These are phyloP conservation scores for Stenogyne calaminthoides DNA, from an alignment of 305 asterid genomes.

Conservation along the genomic window DNA sequence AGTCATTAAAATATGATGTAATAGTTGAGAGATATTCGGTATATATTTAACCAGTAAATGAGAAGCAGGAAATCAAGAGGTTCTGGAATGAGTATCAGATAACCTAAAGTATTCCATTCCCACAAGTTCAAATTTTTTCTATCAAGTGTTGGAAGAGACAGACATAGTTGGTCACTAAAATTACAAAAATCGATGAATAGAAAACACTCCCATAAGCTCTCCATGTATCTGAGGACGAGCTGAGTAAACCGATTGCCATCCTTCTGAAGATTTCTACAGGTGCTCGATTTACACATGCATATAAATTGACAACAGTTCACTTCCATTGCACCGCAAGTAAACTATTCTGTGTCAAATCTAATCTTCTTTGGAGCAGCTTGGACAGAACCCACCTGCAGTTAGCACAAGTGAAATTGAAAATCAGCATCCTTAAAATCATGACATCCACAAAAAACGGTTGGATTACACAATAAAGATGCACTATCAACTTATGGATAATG, in stretches of 20 bases:
- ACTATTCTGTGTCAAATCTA: constrained; percentile 34
- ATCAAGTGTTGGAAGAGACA: no score
- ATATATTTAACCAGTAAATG: background rate
- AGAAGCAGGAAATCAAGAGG: background rate
- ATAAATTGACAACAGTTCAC: background rate
- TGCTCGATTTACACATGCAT: background rate
- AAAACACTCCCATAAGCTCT: constrained; percentile 19
- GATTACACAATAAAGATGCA: background rate
- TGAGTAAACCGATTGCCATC: background rate
- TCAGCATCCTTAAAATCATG: background rate
- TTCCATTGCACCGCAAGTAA: background rate
- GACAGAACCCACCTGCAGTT: constrained; percentile 40
- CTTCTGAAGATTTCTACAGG: background rate
- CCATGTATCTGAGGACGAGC: background rate
- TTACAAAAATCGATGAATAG: background rate
- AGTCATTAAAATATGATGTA: no score
- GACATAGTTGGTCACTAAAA: background rate
- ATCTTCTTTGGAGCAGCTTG: constrained; percentile 50
- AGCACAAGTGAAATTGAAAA: background rate
- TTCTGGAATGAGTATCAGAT: background rate
- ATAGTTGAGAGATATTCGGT: no score
- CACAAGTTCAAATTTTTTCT: background rate
- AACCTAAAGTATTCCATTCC: background rate
- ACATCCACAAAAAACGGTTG: background rate
- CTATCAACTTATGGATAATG: background rate